Percentiles rank a stretch among this genome's conserved stretches.
Evolutionary conservation across 257 asterid genomes (phyloP).

Genomic region (Pogostemon cablin): DNA sequence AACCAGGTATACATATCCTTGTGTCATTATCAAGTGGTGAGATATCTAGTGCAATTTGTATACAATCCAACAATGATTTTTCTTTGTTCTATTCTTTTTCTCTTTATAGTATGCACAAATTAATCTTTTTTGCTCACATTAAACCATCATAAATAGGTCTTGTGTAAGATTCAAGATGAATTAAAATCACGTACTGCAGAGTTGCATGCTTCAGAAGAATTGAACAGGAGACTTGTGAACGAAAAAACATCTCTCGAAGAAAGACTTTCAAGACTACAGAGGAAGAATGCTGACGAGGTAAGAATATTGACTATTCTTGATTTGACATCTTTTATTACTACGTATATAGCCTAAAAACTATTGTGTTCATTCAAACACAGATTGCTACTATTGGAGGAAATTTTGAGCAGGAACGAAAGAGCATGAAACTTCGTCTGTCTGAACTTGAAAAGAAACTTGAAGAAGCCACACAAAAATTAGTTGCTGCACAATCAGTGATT

Average conservation of each 20-base stretch:
- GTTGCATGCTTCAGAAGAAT: conserved; percentile 73
- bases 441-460: conserved; percentile 85
- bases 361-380: conserved; percentile 45
- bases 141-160: conserved; percentile 49
- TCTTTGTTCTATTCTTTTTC: neutral
- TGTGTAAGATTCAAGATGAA: conserved; percentile 80
- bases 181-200: conserved; percentile 67
- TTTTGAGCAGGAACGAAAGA: conserved; percentile 72
- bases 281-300: conserved; percentile 68
- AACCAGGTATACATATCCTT: conserved; percentile 57
- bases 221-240: conserved; percentile 63
- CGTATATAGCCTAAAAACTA: conserved; percentile 21
- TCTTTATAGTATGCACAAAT: neutral
- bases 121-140: conserved; percentile 5
- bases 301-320: conserved; percentile 2
- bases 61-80: neutral
- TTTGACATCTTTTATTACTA: conserved; percentile 14
- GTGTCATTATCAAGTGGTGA: conserved; percentile 14
- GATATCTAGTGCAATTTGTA: conserved; percentile 10
- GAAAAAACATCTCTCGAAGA: conserved; percentile 77
- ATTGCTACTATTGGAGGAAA: conserved; percentile 53
- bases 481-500: conserved; percentile 55
- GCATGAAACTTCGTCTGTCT: conserved; percentile 52
- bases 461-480: conserved; percentile 55
- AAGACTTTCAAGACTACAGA: conserved; percentile 65